Conservation (phyloP, 1,284 basidiomycete genomes). For the Blastosporella zonata region DNA sequence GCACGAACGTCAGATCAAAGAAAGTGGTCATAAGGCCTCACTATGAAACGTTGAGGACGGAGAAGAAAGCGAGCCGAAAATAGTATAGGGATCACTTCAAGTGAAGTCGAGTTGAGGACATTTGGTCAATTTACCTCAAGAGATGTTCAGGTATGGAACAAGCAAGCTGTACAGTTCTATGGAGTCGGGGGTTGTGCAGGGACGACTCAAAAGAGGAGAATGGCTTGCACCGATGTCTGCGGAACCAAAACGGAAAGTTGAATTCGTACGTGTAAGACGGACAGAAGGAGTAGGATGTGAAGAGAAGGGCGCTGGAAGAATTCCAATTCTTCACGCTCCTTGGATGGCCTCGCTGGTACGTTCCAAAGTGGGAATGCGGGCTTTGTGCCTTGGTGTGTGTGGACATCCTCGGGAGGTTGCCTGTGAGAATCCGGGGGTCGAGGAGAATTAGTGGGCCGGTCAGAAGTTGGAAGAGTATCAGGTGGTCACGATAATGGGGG, state of each 20-base stretch:
- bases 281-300: conserved; percentile 5
- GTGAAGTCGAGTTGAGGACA: not conserved
- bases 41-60: conserved; percentile 12
- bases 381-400: conserved; percentile 2
- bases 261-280: conserved; percentile 4
- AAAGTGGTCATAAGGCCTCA: conserved; percentile 13
- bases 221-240: conserved; percentile 12
- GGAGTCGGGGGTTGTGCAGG: no score
- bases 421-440: conserved; percentile 11
- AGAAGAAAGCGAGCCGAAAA: conserved; percentile 12
- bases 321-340: conserved; percentile 4
- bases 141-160: not conserved
- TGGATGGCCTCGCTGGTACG: conserved; percentile 1
- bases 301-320: conserved; percentile 1
- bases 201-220: not conserved
- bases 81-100: conserved; percentile 6
- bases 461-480: conserved; percentile 2
- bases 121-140: not conserved
- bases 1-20: conserved; percentile 8
- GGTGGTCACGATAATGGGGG: conserved; percentile 1
- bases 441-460: conserved; percentile 6
- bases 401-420: conserved; percentile 6
- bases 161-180: not conserved
- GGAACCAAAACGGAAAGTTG: conserved; percentile 1
- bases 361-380: conserved; percentile 4